Evolutionary conservation across 345 rosid species (phyloP).

Genomic region (Pseudoturritis turrita): DNA sequence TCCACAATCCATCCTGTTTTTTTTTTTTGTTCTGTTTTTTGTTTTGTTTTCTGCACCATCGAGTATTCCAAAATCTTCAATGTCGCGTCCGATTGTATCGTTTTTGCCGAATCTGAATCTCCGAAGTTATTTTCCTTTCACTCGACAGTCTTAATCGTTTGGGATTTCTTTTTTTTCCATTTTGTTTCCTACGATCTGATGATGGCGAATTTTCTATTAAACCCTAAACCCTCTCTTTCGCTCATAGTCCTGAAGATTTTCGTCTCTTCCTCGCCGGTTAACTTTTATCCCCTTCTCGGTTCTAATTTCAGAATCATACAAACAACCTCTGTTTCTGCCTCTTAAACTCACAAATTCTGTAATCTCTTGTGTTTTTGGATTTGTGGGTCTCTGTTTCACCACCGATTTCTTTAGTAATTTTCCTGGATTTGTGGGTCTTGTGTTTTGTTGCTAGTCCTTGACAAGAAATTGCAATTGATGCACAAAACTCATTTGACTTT

Average conservation of each 20-base stretch:
- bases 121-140: not conserved
- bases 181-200: no score
- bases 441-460: no score
- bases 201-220: not conserved
- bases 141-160: not conserved
- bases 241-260: not conserved
- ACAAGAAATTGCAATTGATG: not conserved
- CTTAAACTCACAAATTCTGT: not conserved
- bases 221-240: not conserved
- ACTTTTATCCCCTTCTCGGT: not conserved
- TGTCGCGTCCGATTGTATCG: not conserved
- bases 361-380: not conserved
- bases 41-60: no score
- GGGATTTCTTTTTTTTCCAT: not conserved
- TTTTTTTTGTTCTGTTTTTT: no score
- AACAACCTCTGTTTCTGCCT: not conserved
- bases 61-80: not conserved
- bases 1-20: no score
- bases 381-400: constrained; percentile 6
- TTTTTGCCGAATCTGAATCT: not conserved
- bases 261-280: not conserved
- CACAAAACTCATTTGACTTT: not conserved
- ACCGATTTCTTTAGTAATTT: no score
- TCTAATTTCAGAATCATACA: not conserved
- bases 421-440: no score